Conservation (phyloP, 148 eudicot genomes). For the Vaccinium macrocarpon region DNA sequence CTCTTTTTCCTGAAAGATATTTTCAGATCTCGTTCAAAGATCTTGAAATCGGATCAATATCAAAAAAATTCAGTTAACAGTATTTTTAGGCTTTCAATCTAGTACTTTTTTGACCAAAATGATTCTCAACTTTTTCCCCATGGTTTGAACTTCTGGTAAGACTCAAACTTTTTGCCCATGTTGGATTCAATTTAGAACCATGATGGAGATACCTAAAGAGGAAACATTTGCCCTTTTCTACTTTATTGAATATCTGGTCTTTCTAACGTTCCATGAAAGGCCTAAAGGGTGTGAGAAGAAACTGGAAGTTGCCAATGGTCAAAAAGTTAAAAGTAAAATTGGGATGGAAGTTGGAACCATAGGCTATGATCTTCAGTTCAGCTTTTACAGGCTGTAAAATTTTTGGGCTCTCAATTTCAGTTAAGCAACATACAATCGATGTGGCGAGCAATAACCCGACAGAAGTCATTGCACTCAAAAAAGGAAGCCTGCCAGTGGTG, state of each 20-base stretch:
- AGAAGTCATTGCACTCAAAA: not conserved
- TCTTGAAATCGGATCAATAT: not conserved
- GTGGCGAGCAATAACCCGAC: not conserved
- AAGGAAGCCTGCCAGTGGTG: not conserved
- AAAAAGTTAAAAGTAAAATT: not conserved
- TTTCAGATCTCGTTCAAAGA: not conserved
- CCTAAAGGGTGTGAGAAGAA: not conserved
- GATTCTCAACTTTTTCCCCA: not conserved
- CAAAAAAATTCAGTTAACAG: too few species aligned
- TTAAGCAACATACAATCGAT: not conserved
- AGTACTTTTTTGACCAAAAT: not conserved
- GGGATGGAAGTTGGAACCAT: slow-evolving; percentile 4
- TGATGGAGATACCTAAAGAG: slow-evolving; percentile 8
- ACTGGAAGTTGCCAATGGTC: not conserved
- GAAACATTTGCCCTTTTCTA: not conserved
- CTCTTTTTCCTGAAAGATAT: not conserved
- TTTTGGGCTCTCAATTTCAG: not conserved
- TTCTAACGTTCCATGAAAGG: not conserved
- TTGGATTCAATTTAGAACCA: not conserved
- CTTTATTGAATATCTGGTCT: not conserved
- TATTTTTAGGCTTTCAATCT: not conserved
- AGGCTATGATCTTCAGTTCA: not conserved
- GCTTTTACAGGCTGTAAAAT: slow-evolving; percentile 11
- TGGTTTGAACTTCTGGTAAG: not conserved
- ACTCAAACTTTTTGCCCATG: not conserved